Percentiles rank a stretch among this genome's conserved stretches.
phyloP scores from a whole-genome alignment of 495 filamentous ascomycete species.

The Astrothelium subdiscretum region DNA sequence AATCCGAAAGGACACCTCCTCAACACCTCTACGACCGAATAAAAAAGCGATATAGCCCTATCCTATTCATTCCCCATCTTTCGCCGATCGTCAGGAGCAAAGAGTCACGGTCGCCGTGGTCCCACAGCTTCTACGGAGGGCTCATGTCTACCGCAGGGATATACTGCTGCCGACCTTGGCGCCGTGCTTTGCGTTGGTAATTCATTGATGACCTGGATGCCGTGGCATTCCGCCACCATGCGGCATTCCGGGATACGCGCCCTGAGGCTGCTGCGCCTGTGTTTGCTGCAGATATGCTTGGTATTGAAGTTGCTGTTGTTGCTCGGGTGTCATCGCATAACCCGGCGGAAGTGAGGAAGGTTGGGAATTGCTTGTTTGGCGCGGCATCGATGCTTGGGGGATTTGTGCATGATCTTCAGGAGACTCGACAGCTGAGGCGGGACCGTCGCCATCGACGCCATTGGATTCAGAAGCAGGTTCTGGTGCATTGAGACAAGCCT shows the following conservation, averaged over 20 bases:
- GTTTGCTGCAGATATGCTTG: slow-evolving; percentile 33
- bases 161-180: neutral
- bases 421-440: slow-evolving; percentile 29
- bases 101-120: too few species aligned
- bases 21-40: neutral
- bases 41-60: neutral
- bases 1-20: neutral
- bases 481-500: slow-evolving; percentile 96
- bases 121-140: neutral
- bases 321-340: slow-evolving; percentile 25
- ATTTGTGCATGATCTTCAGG: slow-evolving; percentile 30
- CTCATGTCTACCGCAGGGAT: neutral
- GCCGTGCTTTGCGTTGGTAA: neutral
- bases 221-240: slow-evolving; percentile 7
- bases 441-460: slow-evolving; percentile 72
- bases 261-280: slow-evolving; percentile 21
- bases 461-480: slow-evolving; percentile 86
- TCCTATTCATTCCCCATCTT: neutral
- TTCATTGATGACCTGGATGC: neutral
- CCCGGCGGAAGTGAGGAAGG: slow-evolving; percentile 4
- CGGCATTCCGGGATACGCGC: slow-evolving; percentile 27
- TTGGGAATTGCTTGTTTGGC: slow-evolving; percentile 1
- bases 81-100: neutral
- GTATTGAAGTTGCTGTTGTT: slow-evolving; percentile 30
- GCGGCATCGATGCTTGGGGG: slow-evolving; percentile 20